A percentile compares a stretch with the other conserved stretches of the same genome.
phyloP scores from a whole-genome alignment of 2,329 filamentous ascomycete genomes.

The Incumbomyces delicatus region DNA sequence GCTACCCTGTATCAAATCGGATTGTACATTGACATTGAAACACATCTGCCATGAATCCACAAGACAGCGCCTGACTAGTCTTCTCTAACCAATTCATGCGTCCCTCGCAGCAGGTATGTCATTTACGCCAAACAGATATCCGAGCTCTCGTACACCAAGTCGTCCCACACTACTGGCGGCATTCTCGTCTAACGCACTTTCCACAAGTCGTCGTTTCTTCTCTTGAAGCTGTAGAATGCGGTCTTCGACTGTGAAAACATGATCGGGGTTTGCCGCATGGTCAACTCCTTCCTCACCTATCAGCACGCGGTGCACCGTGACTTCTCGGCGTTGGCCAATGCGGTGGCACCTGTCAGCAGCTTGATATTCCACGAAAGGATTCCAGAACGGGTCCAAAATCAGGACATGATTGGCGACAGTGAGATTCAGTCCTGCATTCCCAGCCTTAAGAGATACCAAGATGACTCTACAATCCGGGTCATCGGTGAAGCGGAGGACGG shows the following conservation, averaged over 20 bases:
- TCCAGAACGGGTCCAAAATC: constrained; percentile 90
- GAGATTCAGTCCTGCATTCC: constrained; percentile 78
- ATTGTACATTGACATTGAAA: too few relatives aligned
- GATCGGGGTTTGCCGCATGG: background rate
- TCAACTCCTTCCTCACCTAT: constrained; percentile 41
- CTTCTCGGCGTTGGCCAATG: constrained; percentile 66
- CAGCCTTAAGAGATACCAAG: constrained; percentile 69
- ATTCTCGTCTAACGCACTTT: constrained; percentile 68
- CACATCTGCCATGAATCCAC: too few relatives aligned
- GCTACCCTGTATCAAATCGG: too few relatives aligned
- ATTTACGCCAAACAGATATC: constrained; percentile 52
- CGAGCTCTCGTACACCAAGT: constrained; percentile 57
- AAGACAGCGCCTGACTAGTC: too few relatives aligned
- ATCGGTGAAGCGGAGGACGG: constrained; percentile 59
- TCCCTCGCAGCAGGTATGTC: background rate
- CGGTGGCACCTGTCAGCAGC: constrained; percentile 83
- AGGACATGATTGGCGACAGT: constrained; percentile 76
- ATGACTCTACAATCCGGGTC: constrained; percentile 54
- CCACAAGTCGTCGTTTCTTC: constrained; percentile 66
- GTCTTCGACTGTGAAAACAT: constrained; percentile 63
- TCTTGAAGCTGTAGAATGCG: constrained; percentile 72
- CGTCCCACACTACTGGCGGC: constrained; percentile 57
- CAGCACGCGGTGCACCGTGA: constrained; percentile 71
- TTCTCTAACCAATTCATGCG: too few relatives aligned
- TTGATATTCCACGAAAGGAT: constrained; percentile 73